Evolutionary conservation across 2,329 filamentous ascomycete genomes (phyloP), one percentile per base, ranked within the genome.

Genomic region (Tolypocladium nubicola): DNA sequence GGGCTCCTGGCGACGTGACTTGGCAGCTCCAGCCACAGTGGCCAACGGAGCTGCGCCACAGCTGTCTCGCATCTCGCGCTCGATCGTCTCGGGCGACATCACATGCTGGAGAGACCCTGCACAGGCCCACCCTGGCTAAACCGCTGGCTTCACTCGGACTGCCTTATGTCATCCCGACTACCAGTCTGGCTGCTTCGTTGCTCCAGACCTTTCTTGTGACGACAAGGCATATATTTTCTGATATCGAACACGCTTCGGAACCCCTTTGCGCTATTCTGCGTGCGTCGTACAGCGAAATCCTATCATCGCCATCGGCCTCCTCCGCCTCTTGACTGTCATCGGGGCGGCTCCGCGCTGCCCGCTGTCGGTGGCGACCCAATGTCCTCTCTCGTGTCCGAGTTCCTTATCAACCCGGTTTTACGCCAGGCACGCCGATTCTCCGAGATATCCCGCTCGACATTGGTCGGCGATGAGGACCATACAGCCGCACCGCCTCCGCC

Each of bases 371-470:
- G 60, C 60, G 55, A 58, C 60, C 63, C 64, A 66, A 87, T 87
- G 84, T 78, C 80, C 69, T 84, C 79, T 63, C 74, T 86, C 65
- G 83, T 87, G 56, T 80, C 82, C 66, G 81, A 85, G 60, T 85
- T 85, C 68, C 73, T 86, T 64, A 83, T 86, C 70, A 85, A 85
- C 61, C 83, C 84, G 58, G 82, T 86, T 65, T 72, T 86, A 63
- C 81, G 83, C 68, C 83, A 86, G 71, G 84, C 83, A 65, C 81
- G 83, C 61, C 81, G 82, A 61, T 81, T 87, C 66, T 86, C 84
- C 53, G 75, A 76, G 64, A 75, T 75, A 59, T 76, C 75, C 37
- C 70, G 73, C 57, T 67, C 72, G 30, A 73, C 69, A 61, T 63
- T 75, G 63, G 60, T 63, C 65, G 67, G 66, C 61, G 71, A 70